Evolutionary conservation across 148 eudicot genomes (phyloP), one percentile per base, ranked within the genome.

Genomic region (Camellia lanceoleosa): DNA sequence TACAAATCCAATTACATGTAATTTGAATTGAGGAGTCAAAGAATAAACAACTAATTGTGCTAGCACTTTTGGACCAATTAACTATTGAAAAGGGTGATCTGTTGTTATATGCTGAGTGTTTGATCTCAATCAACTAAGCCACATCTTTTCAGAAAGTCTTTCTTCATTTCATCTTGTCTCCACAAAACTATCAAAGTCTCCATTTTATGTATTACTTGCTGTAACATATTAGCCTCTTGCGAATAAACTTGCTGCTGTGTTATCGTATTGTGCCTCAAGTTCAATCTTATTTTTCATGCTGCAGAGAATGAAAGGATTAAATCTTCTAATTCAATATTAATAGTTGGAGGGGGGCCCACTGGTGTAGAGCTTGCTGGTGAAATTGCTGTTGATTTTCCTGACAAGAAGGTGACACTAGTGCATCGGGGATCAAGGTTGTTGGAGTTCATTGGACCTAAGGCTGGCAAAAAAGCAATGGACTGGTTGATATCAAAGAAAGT

Each of bases 281-380:
- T 79, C 67, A 43, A 2, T 44, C 62, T 78, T 67, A 9, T 23
- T 78, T 74, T 66, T 3, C 67, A 3, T 56, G n/a, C 67, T 68
- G 78, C 90, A 88, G 91, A 77, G 15, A 54, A 78, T 3, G 65
- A 89, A 11, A 84, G 63, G 71, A 87, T 90, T 68, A 80, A 74
- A 71, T 78, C 87, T 18, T 76, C 91, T 7, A 54, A 74, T 11
- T 82, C 89, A 8, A 79, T 90, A 70, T 71, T 90, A 77, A 66
- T 90, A 7, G 62, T 87, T 63, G 93, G 93, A 82, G 93, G 91
- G 30, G 93, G 93, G 3, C 89, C 93, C 2, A 84, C 86, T 13
- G 91, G 93, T 13, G 93, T 90, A 15, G 93, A 90, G 79, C 87
- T 90, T 78, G 91, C 90, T 46, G 93, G 81, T 68, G 93, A 90